Evolutionary conservation across 169 alveolate genomes (phyloP).

Genomic region (Haemoproteus tartakovskyi): DNA sequence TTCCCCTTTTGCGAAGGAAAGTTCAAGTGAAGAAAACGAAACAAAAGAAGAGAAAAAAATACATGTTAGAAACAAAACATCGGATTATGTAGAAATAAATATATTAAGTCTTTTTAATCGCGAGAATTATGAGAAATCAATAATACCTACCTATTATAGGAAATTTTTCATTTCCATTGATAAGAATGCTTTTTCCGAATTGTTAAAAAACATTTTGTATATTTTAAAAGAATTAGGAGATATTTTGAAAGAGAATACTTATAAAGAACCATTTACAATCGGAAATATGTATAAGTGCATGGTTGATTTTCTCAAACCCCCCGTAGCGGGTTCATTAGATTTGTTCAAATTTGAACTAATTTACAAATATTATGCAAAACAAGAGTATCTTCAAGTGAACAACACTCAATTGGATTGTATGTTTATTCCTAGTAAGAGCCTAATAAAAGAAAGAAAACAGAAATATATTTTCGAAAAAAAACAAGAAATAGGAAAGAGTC

Average conservation of each 20-base stretch:
- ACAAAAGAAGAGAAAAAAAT: background rate
- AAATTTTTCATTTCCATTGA: conserved; percentile 27
- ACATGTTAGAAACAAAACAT: background rate
- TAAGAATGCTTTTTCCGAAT: background rate
- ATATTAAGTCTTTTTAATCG: conserved; percentile 37
- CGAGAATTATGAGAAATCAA: conserved; percentile 61
- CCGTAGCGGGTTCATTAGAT: conserved; percentile 57
- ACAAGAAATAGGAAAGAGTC: background rate
- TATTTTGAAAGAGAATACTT: conserved; percentile 12
- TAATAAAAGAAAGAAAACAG: conserved; percentile 25
- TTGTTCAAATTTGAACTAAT: conserved; percentile 46
- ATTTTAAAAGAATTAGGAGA: conserved; percentile 30
- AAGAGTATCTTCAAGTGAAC: conserved; percentile 23
- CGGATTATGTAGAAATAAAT: conserved; percentile 19
- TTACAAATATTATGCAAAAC: conserved; percentile 55
- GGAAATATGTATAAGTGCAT: background rate
- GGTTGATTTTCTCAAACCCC: conserved; percentile 8
- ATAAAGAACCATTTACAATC: conserved; percentile 10
- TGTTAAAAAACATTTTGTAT: conserved; percentile 8
- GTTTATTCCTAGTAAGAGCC: conserved; percentile 60
- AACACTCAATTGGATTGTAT: conserved; percentile 34
- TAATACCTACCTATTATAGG: conserved; percentile 29
- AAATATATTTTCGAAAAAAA: conserved; percentile 15
- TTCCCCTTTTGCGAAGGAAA: too few species aligned
- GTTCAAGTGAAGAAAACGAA: background rate